Base-by-base conservation (phyloP, 176 grass and related monocot species). In the Cocos nucifera region DNA sequence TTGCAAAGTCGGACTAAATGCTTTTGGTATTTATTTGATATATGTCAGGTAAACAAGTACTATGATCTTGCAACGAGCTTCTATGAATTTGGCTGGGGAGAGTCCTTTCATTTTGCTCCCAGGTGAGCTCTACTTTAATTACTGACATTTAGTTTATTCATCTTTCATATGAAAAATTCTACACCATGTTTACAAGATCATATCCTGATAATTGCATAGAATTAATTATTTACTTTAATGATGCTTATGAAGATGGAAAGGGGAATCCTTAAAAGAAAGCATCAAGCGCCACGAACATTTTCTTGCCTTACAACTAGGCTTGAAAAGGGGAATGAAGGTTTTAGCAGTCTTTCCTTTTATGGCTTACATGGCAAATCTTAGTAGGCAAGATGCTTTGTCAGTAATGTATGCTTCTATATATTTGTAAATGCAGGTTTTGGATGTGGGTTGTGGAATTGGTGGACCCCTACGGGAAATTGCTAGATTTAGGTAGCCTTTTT, bases 51-150 rank as follows among this genome's bases (percentile, higher is more conserved):
- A 62, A 98, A 92, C 67, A 98, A 98, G 71, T 98, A 98, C 79
- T 98, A 98, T 79, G 84, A 98, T 78, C 93, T 98, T 60, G 79
- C 81, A 12, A 98, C 93, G 70, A 98, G 93, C 79, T 98, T 98
- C 60, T 98, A 98, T 75, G 93, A 98, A 67, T 98, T 83, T 86
- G 93, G 93, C 35, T 98, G 93, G 93, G 93, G 93, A 73, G 93
- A 98, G 81, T 98, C 93, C 24, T 98, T 98, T 80, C 93, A 98
- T 73, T 98, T 98, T 81, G 93, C 88, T 80, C 84, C 82, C 76
- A 98, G 88, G 93, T 98, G 57, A 67, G 20, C 44, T 64, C 21
- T 56, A 49, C 58, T 39, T 72, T 44, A 44, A 14, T 44, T 44
- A 14, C 35, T 44, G 35, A 44, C 10, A 12, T 44, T 44, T 44